Evolutionary conservation across 139 green algal species (phyloP), one percentile per base, ranked within the genome.

Genomic region (Coelastrella sp.): DNA sequence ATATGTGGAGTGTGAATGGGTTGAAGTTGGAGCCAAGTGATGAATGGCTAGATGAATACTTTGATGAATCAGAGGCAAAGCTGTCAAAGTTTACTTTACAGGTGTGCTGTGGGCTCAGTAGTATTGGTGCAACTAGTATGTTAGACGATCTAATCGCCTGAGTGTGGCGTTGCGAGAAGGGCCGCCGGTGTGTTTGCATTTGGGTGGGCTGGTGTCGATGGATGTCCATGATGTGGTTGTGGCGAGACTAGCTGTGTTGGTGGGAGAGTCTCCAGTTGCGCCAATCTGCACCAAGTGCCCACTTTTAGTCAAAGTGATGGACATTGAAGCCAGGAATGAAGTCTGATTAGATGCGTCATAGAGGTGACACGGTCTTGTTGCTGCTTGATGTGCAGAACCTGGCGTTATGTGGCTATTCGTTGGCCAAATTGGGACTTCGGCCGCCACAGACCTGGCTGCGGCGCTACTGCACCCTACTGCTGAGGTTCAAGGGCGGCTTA

Each of bases 1-100:
- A 59, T 54, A 73, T 85, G 75, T 93, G 91, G 91, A 84, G 81
- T 3, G 58, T 93, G 47, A 66, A 71, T 4, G 14, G n/a, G 22
- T 54, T 90, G 74, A 8, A 61, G 20, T 59, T 90, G 32, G 59
- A 86, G 47, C 91, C 91, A 3, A 14, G 68, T 8, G 91, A 93
- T 56, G 19, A 58, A 0, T 93, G 91, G 91, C 87, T 93, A 78
- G 83, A 73, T 8, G 91, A 89, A 64, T 89, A 92, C 83, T 89
- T 93, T 73, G 83, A 88, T 65, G 19, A 64, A 5, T 64, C 68
- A 74, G 86, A 90, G 60, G 86, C 86, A 11, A 73, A 77, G 7
- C 75, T 88, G 47, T 23, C 17, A 68, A 13, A 68, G 54, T 88
- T 88, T 16, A 79, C 7, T 8, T n/a, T 88, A 7, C 32, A 60